These are phyloP conservation scores for Psidium guajava DNA, from an alignment of 345 rosid genomes.

Conservation along the genomic window DNA sequence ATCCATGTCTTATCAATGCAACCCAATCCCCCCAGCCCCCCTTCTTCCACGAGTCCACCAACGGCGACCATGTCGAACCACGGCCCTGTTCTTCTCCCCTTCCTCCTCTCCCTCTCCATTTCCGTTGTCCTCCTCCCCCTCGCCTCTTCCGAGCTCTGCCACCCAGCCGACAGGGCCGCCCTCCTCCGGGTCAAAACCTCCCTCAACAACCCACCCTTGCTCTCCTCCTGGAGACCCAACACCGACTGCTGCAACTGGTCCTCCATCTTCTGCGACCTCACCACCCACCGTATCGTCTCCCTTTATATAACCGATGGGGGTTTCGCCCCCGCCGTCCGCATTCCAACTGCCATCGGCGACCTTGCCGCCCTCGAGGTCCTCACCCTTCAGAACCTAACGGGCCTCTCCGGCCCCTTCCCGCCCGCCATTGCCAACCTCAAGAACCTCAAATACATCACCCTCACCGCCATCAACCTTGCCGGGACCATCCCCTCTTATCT, in stretches of 20 bases:
- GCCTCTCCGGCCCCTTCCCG: slow-evolving; percentile 2
- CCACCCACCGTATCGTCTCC: slow-evolving; percentile 1
- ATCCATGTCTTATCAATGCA: background rate
- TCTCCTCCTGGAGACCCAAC: background rate
- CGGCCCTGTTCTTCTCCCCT: no score
- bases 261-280: background rate
- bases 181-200: no score
- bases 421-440: background rate
- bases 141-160: no score
- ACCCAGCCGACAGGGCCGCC: no score
- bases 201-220: background rate
- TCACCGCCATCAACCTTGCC: slow-evolving; percentile 1
- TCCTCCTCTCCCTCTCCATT: no score
- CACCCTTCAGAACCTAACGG: background rate
- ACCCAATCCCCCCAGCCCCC: no score
- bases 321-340: background rate
- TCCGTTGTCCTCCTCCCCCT: no score
- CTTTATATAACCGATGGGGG: background rate
- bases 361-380: background rate
- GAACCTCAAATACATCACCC: background rate
- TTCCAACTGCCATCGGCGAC: background rate
- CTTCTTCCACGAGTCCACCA: no score
- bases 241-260: slow-evolving; percentile 3
- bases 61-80: no score
- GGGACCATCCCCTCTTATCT: background rate